Evolutionary conservation across 2,329 filamentous ascomycete genomes (phyloP), one percentile per base, ranked within the genome.

Genomic region (Xylaria hypoxylon): DNA sequence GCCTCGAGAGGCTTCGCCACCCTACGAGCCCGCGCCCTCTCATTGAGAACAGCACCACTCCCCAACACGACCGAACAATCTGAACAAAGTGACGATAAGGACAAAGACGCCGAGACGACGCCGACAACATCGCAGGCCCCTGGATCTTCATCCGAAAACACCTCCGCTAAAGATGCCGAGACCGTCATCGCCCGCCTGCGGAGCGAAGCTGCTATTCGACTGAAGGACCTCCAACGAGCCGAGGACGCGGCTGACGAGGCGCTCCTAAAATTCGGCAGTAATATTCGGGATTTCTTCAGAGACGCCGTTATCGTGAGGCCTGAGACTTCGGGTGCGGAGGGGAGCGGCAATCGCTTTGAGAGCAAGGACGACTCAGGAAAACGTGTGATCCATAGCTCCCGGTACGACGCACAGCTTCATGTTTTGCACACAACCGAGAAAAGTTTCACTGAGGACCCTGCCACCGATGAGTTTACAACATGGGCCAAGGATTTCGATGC

Each of bases 211-310:
- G 85, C 92, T 28, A 94, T 93, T 80, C 88, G 93, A 53, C 83
- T 98, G 65, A 96, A 93, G 76, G 93, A 97, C 66, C 90, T 98
- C 22, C 92, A 97, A 76, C 89, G 89, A 73, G 96, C 95, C 13
- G 96, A 99, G 80, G 95, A 98, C 76, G 95, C 95, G 3, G 96
- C 96, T 7, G 96, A 99, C 78, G 96, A 98, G 79, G 96, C 96
- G 0, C 87, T 99, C 10, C 83, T 98, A 72, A 92, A 93, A 71
- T 97, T 98, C 75, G 96, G 96, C 24, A 89, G 89, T 65, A 97
- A 96, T 74, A 89, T 99, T 55, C 87, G 93, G 42, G 92, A 95
- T 79, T 98, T 97, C 81, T 83, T 99, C 68, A 89, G 90, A 59
- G 95, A 99, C 71, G 96, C 96, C 57, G 92, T 99, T 63, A 93